phyloP scores from a whole-genome alignment of 768 basidiomycete genomes.

The Phlebiopsis flavidoalba region DNA sequence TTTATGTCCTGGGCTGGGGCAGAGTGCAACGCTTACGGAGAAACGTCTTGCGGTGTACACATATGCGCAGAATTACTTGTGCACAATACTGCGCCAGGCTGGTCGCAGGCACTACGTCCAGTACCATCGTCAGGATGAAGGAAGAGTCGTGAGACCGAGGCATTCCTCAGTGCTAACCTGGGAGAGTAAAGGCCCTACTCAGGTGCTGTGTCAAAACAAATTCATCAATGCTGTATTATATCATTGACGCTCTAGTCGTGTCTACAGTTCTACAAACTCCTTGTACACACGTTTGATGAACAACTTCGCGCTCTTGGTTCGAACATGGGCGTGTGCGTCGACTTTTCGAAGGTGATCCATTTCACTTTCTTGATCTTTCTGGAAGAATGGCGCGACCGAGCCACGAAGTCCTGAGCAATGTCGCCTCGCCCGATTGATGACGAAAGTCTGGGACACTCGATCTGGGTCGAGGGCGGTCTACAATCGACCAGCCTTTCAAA shows the following conservation, averaged over 20 bases:
- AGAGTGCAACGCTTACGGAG: slow-evolving; percentile 40
- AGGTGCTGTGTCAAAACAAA: neutral
- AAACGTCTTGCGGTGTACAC: slow-evolving; percentile 46
- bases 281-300: slow-evolving; percentile 21
- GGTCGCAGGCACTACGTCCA: slow-evolving; percentile 18
- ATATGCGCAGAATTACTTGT: slow-evolving; percentile 54
- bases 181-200: neutral
- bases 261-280: slow-evolving; percentile 14
- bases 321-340: slow-evolving; percentile 25
- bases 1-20: slow-evolving; percentile 63
- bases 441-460: slow-evolving; percentile 24
- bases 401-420: slow-evolving; percentile 24
- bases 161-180: slow-evolving; percentile 36
- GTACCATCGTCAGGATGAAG: slow-evolving; percentile 46
- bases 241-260: neutral
- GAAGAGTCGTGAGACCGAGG: slow-evolving; percentile 49
- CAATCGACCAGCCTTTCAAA: slow-evolving; percentile 23
- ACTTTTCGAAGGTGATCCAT: slow-evolving; percentile 27
- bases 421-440: slow-evolving; percentile 27
- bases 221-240: neutral
- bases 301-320: slow-evolving; percentile 27
- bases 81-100: slow-evolving; percentile 30
- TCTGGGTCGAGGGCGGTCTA: slow-evolving; percentile 21
- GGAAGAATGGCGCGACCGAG: slow-evolving; percentile 17
- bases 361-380: slow-evolving; percentile 21